phyloP scores from a whole-genome alignment of 2,329 filamentous ascomycete species.

The Gliomastix tumulicola region DNA sequence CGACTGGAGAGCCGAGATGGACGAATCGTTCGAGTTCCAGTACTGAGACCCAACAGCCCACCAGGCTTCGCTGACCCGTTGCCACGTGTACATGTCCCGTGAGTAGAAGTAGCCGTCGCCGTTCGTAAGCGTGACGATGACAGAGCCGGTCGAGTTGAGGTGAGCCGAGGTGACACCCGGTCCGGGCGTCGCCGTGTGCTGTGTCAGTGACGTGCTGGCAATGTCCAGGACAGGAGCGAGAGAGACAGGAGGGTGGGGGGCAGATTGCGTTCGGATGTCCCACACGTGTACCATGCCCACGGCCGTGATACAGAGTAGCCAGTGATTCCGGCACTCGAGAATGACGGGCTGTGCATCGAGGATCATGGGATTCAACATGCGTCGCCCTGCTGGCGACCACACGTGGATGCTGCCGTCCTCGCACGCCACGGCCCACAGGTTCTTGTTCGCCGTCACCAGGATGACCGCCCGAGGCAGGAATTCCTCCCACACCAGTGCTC shows the following conservation, averaged over 20 bases:
- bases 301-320: conserved; percentile 83
- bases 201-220: conserved; percentile 70
- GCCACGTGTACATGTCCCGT: conserved; percentile 81
- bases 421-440: conserved; percentile 88
- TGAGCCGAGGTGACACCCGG: conserved; percentile 88
- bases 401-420: conserved; percentile 87
- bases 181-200: conserved; percentile 65
- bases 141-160: conserved; percentile 77
- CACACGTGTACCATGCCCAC: conserved; percentile 88
- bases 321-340: conserved; percentile 81
- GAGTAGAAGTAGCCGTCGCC: conserved; percentile 93
- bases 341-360: conserved; percentile 92
- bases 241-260: conserved; percentile 84
- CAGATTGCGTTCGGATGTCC: conserved; percentile 77
- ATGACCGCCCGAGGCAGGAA: conserved; percentile 81
- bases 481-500: conserved; percentile 84
- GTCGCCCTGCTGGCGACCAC: conserved; percentile 87
- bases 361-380: conserved; percentile 76
- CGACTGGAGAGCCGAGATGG: conserved; percentile 72
- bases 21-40: conserved; percentile 96
- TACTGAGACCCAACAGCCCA: conserved; percentile 98
- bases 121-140: conserved; percentile 87
- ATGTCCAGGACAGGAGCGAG: conserved; percentile 84
- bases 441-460: conserved; percentile 82
- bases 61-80: conserved; percentile 93